phyloP scores from a whole-genome alignment of 805 yeast species.

The Saccharomycopsis fermentans region DNA sequence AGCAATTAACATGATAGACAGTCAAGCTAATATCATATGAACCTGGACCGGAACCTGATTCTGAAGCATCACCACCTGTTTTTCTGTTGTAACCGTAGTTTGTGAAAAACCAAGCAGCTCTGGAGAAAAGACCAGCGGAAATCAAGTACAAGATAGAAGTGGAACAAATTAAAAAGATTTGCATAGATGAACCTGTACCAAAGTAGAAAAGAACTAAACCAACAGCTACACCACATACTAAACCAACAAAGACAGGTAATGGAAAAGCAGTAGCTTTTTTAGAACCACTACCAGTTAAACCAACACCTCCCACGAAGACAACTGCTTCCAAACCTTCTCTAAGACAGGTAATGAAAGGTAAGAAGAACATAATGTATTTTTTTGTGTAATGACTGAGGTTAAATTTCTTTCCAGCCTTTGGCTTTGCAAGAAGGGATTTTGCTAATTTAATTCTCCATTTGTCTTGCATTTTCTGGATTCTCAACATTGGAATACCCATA shows the following conservation, averaged over 20 bases:
- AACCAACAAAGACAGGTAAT: slow-evolving; percentile 82
- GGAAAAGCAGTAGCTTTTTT: slow-evolving; percentile 64
- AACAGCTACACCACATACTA: slow-evolving; percentile 63
- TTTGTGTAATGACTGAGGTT: slow-evolving; percentile 45
- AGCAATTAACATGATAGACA: slow-evolving; percentile 96
- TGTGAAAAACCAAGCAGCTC: slow-evolving; percentile 89
- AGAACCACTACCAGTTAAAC: slow-evolving; percentile 42
- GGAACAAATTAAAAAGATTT: slow-evolving; percentile 75
- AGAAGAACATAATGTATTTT: slow-evolving; percentile 79
- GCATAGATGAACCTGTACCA: slow-evolving; percentile 77
- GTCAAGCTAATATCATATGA: slow-evolving; percentile 70
- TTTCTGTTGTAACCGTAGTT: slow-evolving; percentile 47
- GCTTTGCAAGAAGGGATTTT: slow-evolving; percentile 57
- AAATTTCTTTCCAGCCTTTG: slow-evolving; percentile 42
- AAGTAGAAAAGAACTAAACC: slow-evolving; percentile 71
- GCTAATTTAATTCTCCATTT: slow-evolving; percentile 97
- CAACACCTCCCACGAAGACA: slow-evolving; percentile 94
- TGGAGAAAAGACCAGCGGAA: slow-evolving; percentile 85
- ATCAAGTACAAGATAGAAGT: slow-evolving; percentile 84
- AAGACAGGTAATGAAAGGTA: slow-evolving; percentile 83
- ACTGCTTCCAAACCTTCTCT: slow-evolving; percentile 98
- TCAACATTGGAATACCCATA: slow-evolving; percentile 95
- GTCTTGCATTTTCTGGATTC: slow-evolving; percentile 91
- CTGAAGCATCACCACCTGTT: slow-evolving; percentile 94
- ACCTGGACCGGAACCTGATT: slow-evolving; percentile 90